Percentiles rank a stretch among this genome's conserved stretches.
Evolutionary conservation across 257 asterid genomes (phyloP).

Genomic region (Jasminum sambac): DNA sequence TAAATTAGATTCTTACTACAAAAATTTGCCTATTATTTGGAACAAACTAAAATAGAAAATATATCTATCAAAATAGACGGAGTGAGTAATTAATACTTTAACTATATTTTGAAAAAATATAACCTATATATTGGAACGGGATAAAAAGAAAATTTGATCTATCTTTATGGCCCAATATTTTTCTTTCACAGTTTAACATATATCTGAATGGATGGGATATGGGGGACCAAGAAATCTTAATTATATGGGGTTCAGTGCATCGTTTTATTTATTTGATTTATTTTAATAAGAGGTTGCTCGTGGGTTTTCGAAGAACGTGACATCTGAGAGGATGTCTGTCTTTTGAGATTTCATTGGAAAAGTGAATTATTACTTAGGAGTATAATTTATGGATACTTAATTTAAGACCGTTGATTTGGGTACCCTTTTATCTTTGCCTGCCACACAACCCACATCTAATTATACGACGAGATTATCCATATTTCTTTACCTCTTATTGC

Average conservation of each 20-base stretch:
- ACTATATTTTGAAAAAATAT: too few relatives aligned
- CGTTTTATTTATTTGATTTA: conserved; percentile 17
- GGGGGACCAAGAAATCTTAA: conserved; percentile 49
- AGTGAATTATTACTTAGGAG: conserved; percentile 36
- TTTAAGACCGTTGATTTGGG: conserved; percentile 53
- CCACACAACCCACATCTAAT: conserved; percentile 47
- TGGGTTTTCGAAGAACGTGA: conserved; percentile 84
- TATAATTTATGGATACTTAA: too few relatives aligned
- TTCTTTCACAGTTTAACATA: conserved; percentile 15
- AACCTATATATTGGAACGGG: too few relatives aligned
- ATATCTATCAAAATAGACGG: too few relatives aligned
- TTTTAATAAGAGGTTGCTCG: conserved; percentile 52
- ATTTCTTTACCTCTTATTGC: not conserved
- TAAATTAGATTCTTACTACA: too few relatives aligned
- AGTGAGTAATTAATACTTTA: too few relatives aligned
- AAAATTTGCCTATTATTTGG: too few relatives aligned
- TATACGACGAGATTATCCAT: conserved; percentile 27
- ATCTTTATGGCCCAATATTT: too few relatives aligned
- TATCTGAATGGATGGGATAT: conserved; percentile 31
- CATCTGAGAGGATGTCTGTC: conserved; percentile 81
- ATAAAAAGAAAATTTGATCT: too few relatives aligned
- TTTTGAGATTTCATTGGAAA: conserved; percentile 71
- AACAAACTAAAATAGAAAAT: too few relatives aligned
- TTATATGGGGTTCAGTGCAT: conserved; percentile 29
- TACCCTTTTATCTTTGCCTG: conserved; percentile 37